phyloP scores from a whole-genome alignment of 2,329 filamentous ascomycete species.

The Neonectria punicea region DNA sequence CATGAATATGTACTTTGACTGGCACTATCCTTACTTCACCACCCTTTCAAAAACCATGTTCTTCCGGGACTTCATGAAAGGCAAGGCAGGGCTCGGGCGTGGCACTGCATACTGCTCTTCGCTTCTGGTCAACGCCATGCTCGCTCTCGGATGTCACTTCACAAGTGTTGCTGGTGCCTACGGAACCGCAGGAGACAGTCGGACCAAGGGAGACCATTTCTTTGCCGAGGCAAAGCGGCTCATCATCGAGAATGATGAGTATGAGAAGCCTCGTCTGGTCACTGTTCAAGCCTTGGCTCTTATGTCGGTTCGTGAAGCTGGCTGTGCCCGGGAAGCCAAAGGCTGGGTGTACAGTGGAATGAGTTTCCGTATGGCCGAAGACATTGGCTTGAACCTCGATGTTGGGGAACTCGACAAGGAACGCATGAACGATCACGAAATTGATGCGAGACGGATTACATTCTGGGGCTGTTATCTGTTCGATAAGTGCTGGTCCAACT shows the following conservation, averaged over 20 bases:
- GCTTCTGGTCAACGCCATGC: constrained; percentile 91
- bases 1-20: constrained; percentile 97
- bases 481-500: constrained; percentile 99
- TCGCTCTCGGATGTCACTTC: constrained; percentile 93
- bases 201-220: constrained; percentile 94
- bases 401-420: constrained; percentile 71
- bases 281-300: constrained; percentile 93
- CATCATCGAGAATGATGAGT: constrained; percentile 91
- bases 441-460: constrained; percentile 89
- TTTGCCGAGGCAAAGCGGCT: constrained; percentile 93
- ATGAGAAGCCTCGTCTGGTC: constrained; percentile 86
- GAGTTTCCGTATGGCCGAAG: constrained; percentile 97
- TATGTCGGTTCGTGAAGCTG: constrained; percentile 96
- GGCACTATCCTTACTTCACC: constrained; percentile 97
- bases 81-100: constrained; percentile 66
- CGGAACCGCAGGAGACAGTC: constrained; percentile 75
- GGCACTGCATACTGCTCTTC: constrained; percentile 85
- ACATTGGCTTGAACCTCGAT: constrained; percentile 91
- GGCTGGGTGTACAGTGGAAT: constrained; percentile 99
- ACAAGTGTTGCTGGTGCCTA: constrained; percentile 80
- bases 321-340: constrained; percentile 91
- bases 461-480: constrained; percentile 99
- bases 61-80: constrained; percentile 83
- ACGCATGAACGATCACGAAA: constrained; percentile 79
- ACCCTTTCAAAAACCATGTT: constrained; percentile 89